Conservation (phyloP, 2,329 filamentous ascomycete genomes). For the Penicillium decumbens region DNA sequence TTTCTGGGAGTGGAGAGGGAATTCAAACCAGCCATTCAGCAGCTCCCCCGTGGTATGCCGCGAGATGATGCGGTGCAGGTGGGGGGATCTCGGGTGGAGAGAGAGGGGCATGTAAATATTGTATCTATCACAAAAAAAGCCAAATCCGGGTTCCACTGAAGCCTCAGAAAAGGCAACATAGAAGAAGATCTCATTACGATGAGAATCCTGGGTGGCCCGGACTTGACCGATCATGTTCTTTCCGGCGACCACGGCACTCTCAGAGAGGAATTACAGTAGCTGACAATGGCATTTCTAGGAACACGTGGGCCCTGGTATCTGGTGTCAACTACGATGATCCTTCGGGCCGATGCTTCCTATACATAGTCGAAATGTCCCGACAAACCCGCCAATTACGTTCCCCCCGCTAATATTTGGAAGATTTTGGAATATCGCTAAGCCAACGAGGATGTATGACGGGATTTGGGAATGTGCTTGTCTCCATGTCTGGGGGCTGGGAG, state of each 20-base stretch:
- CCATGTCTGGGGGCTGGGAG: neutral
- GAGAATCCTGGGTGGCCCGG: neutral
- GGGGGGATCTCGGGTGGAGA: constrained; percentile 5
- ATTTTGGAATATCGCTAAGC: neutral
- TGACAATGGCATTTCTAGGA: neutral
- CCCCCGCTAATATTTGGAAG: neutral
- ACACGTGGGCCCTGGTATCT: neutral
- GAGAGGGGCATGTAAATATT: neutral
- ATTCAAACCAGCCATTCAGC: neutral
- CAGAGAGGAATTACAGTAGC: too few relatives aligned
- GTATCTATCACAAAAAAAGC: neutral
- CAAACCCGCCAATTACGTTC: neutral
- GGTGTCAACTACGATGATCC: neutral
- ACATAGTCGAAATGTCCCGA: neutral
- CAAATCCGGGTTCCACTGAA: neutral
- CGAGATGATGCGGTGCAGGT: neutral
- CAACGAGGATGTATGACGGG: neutral
- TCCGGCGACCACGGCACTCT: neutral
- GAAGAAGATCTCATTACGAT: neutral
- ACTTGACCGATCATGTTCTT: neutral
- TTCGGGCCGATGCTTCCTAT: neutral
- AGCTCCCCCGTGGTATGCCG: neutral
- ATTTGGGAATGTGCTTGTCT: neutral
- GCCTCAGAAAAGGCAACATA: neutral
- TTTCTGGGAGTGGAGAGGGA: too few relatives aligned